Evolutionary conservation across 208 protist species (phyloP).

Genomic region (Wallacemonas collosoma): DNA sequence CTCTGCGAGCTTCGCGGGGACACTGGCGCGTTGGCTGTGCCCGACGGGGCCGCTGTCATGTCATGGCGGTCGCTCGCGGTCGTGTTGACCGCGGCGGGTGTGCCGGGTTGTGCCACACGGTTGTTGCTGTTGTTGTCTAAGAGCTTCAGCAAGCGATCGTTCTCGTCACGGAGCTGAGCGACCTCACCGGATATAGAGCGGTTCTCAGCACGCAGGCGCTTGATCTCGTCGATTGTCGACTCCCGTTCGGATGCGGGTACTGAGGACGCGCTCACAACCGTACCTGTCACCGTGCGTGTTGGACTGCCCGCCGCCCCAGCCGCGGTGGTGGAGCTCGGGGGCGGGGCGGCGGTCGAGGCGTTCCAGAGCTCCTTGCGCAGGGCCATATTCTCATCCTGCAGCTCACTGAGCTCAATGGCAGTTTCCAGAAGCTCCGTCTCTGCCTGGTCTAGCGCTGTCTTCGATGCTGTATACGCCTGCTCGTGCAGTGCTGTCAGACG

Average conservation of each 20-base stretch:
- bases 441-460: conserved; percentile 44
- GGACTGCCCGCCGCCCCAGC: conserved; percentile 2
- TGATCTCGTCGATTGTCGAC: conserved; percentile 14
- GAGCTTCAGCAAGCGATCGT: conserved; percentile 23
- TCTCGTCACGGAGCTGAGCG: conserved; percentile 34
- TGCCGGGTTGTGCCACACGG: neutral
- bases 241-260: conserved; percentile 1
- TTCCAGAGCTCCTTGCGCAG: conserved; percentile 14
- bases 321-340: conserved; percentile 20
- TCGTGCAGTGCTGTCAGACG: conserved; percentile 37
- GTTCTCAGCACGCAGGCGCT: conserved; percentile 6
- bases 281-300: neutral
- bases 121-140: conserved; percentile 14
- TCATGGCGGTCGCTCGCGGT: no score
- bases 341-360: conserved; percentile 4
- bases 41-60: no score
- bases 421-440: conserved; percentile 37
- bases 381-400: conserved; percentile 12
- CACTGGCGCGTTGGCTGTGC: neutral
- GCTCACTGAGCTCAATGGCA: conserved; percentile 19
- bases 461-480: conserved; percentile 28
- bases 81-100: no score
- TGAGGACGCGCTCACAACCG: neutral
- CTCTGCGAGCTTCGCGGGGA: neutral
- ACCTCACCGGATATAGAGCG: neutral